Base-by-base conservation (phyloP, 305 asterid genomes). In the Euphrasia arctica region DNA sequence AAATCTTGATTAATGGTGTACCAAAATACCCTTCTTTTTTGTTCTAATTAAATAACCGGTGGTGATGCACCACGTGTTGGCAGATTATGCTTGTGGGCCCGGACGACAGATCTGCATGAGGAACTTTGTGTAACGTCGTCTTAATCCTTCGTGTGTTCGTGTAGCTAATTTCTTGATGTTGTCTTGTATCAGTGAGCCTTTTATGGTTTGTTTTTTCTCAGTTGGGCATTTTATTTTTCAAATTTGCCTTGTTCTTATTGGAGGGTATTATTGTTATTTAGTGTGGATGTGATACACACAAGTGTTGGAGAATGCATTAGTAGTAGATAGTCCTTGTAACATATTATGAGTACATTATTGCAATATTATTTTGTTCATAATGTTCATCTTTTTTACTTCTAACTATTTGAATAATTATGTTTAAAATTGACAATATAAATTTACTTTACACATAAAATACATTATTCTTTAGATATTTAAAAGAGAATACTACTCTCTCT, bases 61-160 rank as follows among this genome's bases (percentile, higher is more conserved):
- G 55, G 62, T 4, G 52, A 60, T 45, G 51, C 51, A 45, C 32
- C 51, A 45, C 32, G 22, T 60, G 36, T 18, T 0, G 54, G 72
- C 91, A 92, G 98, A 85, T 89, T 66, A 79, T 67, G 74, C 88
- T 92, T 29, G 86, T 83, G 0, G 97, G 98, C 29, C 97, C 98
- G 1, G 93, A 78, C 6, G 93, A 92, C 69, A 75, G 88, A 71
- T 80, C 83, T 31, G 78, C 93, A 49, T 47, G 55, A 32, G 87
- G 82, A 66, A 67, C 69, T 58, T 84, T 68, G 72, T 59, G 18
- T 42, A 56, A 58, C 54, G 54, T 39, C 14, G 72, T 62, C 13
- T 34, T 34, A 34, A 4, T 34, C 42, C 42, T 34, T 5, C 7
- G 42, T 34, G 42, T 34, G 42, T 34, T 34, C 42, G 7, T 34